Evolutionary conservation across 106 monocot species (phyloP).

Genomic region (Acorus gramineus): DNA sequence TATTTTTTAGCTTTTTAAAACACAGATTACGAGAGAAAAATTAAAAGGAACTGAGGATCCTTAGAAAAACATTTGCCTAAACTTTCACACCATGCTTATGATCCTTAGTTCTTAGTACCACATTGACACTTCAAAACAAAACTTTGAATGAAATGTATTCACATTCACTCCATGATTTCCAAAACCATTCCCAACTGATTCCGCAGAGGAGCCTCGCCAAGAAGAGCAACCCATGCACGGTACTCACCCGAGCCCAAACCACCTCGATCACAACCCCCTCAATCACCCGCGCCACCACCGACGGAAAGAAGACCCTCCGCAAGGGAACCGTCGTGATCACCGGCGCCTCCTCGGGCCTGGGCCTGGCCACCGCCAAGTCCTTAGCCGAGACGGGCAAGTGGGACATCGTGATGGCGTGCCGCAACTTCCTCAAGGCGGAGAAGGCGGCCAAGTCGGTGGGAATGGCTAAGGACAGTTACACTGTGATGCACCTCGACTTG

Average conservation of each 20-base stretch:
- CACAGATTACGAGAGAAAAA: no score
- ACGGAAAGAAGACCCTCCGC: slow-evolving; percentile 66
- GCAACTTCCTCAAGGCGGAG: slow-evolving; percentile 95
- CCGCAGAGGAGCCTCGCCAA: neutral
- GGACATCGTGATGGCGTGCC: slow-evolving; percentile 90
- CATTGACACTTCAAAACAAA: no score
- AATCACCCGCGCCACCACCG: slow-evolving; percentile 21
- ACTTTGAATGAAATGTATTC: no score
- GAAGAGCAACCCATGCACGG: slow-evolving; percentile 1
- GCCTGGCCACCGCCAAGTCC: slow-evolving; percentile 83
- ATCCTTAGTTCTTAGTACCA: no score
- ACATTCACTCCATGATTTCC: no score
- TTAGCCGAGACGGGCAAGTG: slow-evolving; percentile 81
- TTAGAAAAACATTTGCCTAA: no score
- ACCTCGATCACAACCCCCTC: slow-evolving; percentile 33
- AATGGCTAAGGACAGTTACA: slow-evolving; percentile 81
- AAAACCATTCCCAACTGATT: no score
- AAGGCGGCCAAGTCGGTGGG: slow-evolving; percentile 70
- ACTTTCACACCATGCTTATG: no score
- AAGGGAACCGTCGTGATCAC: slow-evolving; percentile 77
- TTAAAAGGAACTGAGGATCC: no score
- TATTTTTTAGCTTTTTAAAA: no score
- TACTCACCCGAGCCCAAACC: slow-evolving; percentile 46
- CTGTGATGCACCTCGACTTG: slow-evolving; percentile 86
- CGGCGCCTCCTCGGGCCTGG: slow-evolving; percentile 90